Evolutionary conservation across 2,329 filamentous ascomycete species (phyloP).

Genomic region (Fusarium sulawesiense): DNA sequence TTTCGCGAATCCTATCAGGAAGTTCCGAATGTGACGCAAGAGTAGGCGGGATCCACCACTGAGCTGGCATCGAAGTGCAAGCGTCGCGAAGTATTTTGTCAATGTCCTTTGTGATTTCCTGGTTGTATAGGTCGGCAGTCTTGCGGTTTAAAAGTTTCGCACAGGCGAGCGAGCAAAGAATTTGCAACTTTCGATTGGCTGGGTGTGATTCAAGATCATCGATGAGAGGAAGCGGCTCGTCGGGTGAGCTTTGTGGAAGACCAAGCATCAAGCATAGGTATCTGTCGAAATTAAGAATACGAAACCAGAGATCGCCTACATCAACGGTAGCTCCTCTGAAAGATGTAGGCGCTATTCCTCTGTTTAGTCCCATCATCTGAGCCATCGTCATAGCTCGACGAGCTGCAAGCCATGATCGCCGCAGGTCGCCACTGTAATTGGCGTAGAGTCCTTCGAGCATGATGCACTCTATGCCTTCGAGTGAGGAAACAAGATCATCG

Average conservation of each 20-base stretch:
- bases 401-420: constrained; percentile 58
- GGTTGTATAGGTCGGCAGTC: constrained; percentile 40
- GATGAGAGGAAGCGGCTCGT: constrained; percentile 51
- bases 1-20: constrained; percentile 45
- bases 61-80: constrained; percentile 53
- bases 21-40: constrained; percentile 25
- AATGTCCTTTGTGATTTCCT: constrained; percentile 54
- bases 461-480: constrained; percentile 64
- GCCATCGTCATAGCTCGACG: constrained; percentile 59
- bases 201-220: constrained; percentile 48
- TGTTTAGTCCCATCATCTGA: constrained; percentile 55
- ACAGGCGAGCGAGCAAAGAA: constrained; percentile 55
- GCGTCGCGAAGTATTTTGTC: constrained; percentile 60
- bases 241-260: constrained; percentile 55
- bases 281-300: constrained; percentile 58
- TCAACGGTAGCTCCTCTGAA: constrained; percentile 36
- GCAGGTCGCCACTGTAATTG: constrained; percentile 60
- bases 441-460: constrained; percentile 60
- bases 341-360: constrained; percentile 20
- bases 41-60: constrained; percentile 61
- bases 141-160: constrained; percentile 61
- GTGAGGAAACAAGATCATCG: constrained; percentile 57
- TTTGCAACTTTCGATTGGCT: constrained; percentile 58
- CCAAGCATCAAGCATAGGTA: constrained; percentile 62
- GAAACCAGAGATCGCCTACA: constrained; percentile 58